Conservation (phyloP, 2,329 filamentous ascomycete genomes). For the Phialocephala subalpina region DNA sequence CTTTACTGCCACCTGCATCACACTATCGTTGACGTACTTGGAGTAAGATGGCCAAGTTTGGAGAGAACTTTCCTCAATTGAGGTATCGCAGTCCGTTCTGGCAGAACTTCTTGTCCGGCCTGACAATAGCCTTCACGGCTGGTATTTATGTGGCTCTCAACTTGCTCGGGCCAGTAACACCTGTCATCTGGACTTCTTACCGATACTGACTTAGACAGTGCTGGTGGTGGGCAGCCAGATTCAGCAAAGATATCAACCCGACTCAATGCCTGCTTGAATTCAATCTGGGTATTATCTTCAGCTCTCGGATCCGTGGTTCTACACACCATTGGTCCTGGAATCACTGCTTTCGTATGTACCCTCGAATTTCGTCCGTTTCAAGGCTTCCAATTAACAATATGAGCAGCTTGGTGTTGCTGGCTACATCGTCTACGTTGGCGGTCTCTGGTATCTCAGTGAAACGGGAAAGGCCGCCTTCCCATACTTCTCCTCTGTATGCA, state of each 20-base stretch:
- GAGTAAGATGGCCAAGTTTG: not conserved
- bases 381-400: not conserved
- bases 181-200: not conserved
- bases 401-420: not conserved
- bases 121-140: not conserved
- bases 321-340: not conserved
- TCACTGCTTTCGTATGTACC: not conserved
- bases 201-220: not conserved
- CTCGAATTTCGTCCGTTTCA: not conserved
- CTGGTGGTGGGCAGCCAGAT: constrained; percentile 3
- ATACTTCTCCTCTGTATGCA: not conserved
- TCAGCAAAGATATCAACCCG: not conserved
- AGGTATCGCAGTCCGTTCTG: constrained; percentile 4
- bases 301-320: not conserved
- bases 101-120: not conserved
- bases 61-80: not conserved
- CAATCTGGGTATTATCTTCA: not conserved
- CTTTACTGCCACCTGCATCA: not conserved
- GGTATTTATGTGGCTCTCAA: constrained; percentile 5
- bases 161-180: not conserved
- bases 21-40: not conserved
- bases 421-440: not conserved
- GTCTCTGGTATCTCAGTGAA: not conserved
- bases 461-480: not conserved
- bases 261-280: not conserved